phyloP scores from a whole-genome alignment of 257 asterid genomes.

The Nyctanthes arbortristis region DNA sequence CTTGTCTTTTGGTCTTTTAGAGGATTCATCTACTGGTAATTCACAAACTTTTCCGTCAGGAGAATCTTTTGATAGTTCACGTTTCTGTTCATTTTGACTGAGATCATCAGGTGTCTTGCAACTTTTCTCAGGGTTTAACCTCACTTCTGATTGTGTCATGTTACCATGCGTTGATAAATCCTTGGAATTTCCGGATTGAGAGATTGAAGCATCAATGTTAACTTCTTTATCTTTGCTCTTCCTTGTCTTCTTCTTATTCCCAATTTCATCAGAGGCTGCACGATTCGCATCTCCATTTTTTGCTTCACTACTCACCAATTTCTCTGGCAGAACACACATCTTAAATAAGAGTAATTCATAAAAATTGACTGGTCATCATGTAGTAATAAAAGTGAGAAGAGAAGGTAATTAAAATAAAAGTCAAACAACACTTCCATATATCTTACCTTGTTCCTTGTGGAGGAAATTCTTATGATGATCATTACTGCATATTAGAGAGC shows the following conservation, averaged over 20 bases:
- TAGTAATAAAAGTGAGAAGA: background rate
- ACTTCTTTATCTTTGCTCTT: slow-evolving; percentile 8
- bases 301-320: background rate
- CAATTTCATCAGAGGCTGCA: slow-evolving; percentile 23
- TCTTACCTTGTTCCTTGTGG: slow-evolving; percentile 28
- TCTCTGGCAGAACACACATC: background rate
- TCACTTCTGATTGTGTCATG: no score
- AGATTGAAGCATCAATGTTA: no score
- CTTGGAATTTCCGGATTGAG: no score
- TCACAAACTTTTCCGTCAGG: slow-evolving; percentile 11
- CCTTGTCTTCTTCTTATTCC: slow-evolving; percentile 30
- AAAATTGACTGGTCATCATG: background rate
- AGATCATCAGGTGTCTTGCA: background rate
- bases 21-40: slow-evolving; percentile 7
- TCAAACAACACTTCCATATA: background rate
- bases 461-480: slow-evolving; percentile 3
- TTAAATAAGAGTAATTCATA: background rate
- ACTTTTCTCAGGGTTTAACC: background rate
- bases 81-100: background rate
- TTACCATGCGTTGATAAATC: no score
- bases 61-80: slow-evolving; percentile 13
- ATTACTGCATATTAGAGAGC: slow-evolving; percentile 28
- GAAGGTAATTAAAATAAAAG: background rate
- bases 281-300: slow-evolving; percentile 2
- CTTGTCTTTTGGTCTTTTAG: slow-evolving; percentile 19